Base-by-base conservation (phyloP, 164 flowering plant genomes). In the Brasenia schreberi region DNA sequence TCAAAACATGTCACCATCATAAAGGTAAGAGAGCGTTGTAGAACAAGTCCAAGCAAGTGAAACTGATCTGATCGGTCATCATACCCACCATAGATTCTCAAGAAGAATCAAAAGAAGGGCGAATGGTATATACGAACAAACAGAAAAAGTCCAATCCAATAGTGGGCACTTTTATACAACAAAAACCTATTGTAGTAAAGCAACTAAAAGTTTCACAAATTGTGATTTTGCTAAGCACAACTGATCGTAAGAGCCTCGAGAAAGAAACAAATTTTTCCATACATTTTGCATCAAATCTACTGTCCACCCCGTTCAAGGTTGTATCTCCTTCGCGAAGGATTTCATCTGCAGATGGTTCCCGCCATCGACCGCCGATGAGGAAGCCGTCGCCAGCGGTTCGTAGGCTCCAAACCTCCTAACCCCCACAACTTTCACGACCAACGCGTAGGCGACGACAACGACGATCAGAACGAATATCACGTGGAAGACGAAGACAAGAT, bases 401-500 rank as follows among this genome's bases (percentile, higher is more conserved):
- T 94, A 94, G 0, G 96, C 82, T 0, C 91, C 97, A 6, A 80
- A 72, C 67, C 86, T 80, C 67, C 80, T 74, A 18, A 78, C 62
- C 5, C 96, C 94, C 60, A 81, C 75, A n/a, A 64, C 69, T 75
- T 75, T 88, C 1, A 88, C 83, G 52, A 83, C 74, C 2, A 72
- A 66, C 0, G 83, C 88, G 68, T 84, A 89, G 0, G 74, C 68
- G 19, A 80, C 72, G 66, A 87, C 19, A 4, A 89, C 75, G 62
- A 89, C 75, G 19, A 91, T 27, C 19, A 85, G 64, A n/a, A 87
- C 90, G 68, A 94, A 74, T 65, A 85, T 66, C 11, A 89, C 92
- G 66, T 94, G 85, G 56, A 88, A 14, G 58, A 78, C 68, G 62
- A 76, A 76, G 71, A 80, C 76, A 9, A 91, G 81, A 77, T 94